Evolutionary conservation across 2,329 filamentous ascomycete species (phyloP).

Genomic region (Paecilomyces fulvus): DNA sequence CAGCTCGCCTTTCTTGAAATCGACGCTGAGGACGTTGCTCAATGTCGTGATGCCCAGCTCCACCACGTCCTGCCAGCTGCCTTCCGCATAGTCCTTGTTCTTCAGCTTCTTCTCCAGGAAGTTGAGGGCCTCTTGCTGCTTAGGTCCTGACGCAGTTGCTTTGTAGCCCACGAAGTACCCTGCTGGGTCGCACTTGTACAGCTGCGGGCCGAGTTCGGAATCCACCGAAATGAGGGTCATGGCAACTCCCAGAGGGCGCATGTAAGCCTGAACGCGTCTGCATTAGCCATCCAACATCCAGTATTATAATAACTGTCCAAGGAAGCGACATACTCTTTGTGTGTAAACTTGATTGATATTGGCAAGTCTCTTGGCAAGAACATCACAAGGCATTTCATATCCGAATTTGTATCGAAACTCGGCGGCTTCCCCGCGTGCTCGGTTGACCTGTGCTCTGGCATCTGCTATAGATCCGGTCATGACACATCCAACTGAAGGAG

Average conservation of each 20-base stretch:
- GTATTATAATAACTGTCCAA: slow-evolving; percentile 3
- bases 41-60: slow-evolving; percentile 92
- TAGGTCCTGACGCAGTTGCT: slow-evolving; percentile 90
- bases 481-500: slow-evolving; percentile 90
- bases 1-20: slow-evolving; percentile 99
- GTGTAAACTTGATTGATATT: slow-evolving; percentile 99
- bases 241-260: slow-evolving; percentile 93
- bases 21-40: slow-evolving; percentile 93
- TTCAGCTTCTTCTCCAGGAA: slow-evolving; percentile 99
- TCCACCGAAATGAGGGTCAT: slow-evolving; percentile 93
- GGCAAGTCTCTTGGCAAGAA: slow-evolving; percentile 88
- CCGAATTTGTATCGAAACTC: slow-evolving; percentile 98
- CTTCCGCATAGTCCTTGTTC: slow-evolving; percentile 92
- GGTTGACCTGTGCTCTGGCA: slow-evolving; percentile 83
- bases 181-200: slow-evolving; percentile 97
- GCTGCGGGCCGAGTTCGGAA: slow-evolving; percentile 81
- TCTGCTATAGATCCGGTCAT: slow-evolving; percentile 99
- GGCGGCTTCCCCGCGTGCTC: slow-evolving; percentile 89
- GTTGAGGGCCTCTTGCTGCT: slow-evolving; percentile 98
- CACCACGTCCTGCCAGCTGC: slow-evolving; percentile 93
- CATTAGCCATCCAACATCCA: slow-evolving; percentile 4
- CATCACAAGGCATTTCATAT: slow-evolving; percentile 99
- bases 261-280: slow-evolving; percentile 62
- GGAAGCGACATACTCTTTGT: slow-evolving; percentile 61
- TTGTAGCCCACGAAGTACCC: slow-evolving; percentile 99